Conservation (phyloP, 257 asterid genomes). For the Solanum chmielewskii region DNA sequence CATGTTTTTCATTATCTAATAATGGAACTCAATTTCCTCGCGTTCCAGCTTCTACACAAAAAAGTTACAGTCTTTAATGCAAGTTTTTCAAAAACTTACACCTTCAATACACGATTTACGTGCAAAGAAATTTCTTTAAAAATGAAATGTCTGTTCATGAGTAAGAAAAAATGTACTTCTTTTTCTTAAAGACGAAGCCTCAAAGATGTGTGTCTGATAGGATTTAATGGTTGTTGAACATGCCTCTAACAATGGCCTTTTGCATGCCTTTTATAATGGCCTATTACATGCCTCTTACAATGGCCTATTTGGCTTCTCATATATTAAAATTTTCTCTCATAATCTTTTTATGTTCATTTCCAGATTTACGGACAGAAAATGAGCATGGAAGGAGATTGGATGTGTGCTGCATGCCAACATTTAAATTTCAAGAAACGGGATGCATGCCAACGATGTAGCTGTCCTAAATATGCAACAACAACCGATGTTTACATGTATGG, state of each 20-base stretch:
- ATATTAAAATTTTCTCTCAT: background rate
- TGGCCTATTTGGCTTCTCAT: background rate
- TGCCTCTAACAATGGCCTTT: background rate
- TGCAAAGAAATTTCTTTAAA: background rate
- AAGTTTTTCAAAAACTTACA: background rate
- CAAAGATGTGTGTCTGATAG: background rate
- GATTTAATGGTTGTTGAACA: background rate
- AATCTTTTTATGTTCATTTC: background rate
- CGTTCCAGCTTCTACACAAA: background rate
- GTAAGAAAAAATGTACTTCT: background rate
- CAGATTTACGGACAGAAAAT: background rate
- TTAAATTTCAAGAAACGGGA: conserved; percentile 64
- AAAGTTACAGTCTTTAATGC: background rate
- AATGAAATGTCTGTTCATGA: background rate
- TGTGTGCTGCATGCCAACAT: conserved; percentile 82
- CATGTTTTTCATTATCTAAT: background rate
- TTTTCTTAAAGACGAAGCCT: background rate
- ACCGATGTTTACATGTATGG: conserved; percentile 38
- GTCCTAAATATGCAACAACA: conserved; percentile 49
- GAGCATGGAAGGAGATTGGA: conserved; percentile 25
- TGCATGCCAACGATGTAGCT: conserved; percentile 59
- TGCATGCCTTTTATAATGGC: background rate
- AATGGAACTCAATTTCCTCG: background rate
- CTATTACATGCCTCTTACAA: background rate
- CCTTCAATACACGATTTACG: background rate